Evolutionary conservation across 208 protist genomes (phyloP).

Genomic region (Lotmaria passim): DNA sequence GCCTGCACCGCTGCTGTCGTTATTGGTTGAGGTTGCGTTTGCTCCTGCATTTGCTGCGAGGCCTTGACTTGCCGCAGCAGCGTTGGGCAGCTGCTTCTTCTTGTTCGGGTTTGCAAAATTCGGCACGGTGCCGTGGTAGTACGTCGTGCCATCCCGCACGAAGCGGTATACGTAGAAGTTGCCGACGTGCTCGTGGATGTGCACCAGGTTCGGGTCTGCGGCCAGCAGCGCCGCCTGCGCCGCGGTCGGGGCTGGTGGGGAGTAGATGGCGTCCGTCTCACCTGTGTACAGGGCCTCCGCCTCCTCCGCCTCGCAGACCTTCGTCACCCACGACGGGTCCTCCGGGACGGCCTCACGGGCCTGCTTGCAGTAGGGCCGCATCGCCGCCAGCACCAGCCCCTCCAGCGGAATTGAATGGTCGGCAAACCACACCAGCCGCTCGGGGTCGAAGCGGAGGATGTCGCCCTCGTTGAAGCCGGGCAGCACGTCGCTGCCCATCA

Average conservation of each 20-base stretch:
- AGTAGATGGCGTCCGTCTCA: slow-evolving; percentile 31
- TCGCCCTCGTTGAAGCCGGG: slow-evolving; percentile 86
- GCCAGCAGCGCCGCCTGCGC: slow-evolving; percentile 32
- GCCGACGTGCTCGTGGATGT: slow-evolving; percentile 68
- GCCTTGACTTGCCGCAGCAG: neutral
- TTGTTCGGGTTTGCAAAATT: slow-evolving; percentile 91
- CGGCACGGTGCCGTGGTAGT: slow-evolving; percentile 85
- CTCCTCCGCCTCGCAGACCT: slow-evolving; percentile 20
- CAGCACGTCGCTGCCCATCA: slow-evolving; percentile 79
- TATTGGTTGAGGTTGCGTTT: neutral
- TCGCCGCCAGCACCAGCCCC: slow-evolving; percentile 76
- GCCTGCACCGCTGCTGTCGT: slow-evolving; percentile 3
- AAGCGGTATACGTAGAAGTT: slow-evolving; percentile 86
- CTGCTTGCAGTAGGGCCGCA: slow-evolving; percentile 75
- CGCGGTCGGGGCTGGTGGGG: slow-evolving; percentile 25
- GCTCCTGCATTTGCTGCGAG: neutral
- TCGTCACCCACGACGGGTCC: slow-evolving; percentile 68
- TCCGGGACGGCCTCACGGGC: slow-evolving; percentile 66
- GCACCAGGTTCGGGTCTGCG: slow-evolving; percentile 28
- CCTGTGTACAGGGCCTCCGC: slow-evolving; percentile 10
- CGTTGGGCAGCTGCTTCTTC: slow-evolving; percentile 28
- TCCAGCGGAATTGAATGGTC: slow-evolving; percentile 79
- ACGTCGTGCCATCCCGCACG: slow-evolving; percentile 63
- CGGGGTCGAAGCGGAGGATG: slow-evolving; percentile 69
- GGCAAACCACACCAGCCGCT: slow-evolving; percentile 56